These are phyloP conservation scores for Geranomyces michiganensis DNA, from an alignment of 192 early-diverging fungal genomes.

Conservation along the genomic window DNA sequence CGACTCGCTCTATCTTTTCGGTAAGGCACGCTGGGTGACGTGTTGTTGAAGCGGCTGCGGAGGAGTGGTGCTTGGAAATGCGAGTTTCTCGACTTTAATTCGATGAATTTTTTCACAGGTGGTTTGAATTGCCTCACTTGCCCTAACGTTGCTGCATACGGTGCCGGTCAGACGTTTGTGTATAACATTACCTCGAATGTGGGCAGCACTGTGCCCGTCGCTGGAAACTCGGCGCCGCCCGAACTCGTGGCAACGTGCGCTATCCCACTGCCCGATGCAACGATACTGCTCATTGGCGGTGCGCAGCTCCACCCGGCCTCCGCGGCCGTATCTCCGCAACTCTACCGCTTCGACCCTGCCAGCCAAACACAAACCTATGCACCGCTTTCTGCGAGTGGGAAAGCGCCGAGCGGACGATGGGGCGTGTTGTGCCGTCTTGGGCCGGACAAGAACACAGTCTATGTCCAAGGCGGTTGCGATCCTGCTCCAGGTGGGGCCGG, in stretches of 20 bases:
- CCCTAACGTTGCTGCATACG: not conserved
- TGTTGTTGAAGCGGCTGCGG: conserved; percentile 1
- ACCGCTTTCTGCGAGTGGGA: conserved; percentile 14
- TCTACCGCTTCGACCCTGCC: conserved; percentile 28
- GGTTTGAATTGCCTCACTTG: conserved; percentile 28
- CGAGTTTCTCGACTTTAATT: not conserved
- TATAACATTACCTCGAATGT: conserved; percentile 7
- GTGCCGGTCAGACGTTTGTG: conserved; percentile 1
- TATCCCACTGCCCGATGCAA: conserved; percentile 4
- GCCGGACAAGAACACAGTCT: conserved; percentile 1
- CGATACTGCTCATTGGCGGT: conserved; percentile 28
- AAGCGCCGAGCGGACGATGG: conserved; percentile 19
- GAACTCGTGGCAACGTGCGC: conserved; percentile 24
- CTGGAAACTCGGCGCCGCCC: not conserved
- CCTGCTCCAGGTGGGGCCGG: not conserved
- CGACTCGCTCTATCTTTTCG: conserved; percentile 25
- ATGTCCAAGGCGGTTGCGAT: conserved; percentile 36
- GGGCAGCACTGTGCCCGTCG: conserved; percentile 4
- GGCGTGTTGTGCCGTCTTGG: conserved; percentile 11
- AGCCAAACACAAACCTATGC: conserved; percentile 2
- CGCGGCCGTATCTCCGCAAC: conserved; percentile 3
- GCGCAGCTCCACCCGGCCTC: not conserved
- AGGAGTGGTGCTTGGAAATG: not conserved
- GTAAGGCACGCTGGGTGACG: conserved; percentile 3
- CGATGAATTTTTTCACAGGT: conserved; percentile 16